phyloP scores from a whole-genome alignment of 75 land plant genomes.

The Selaginella tamariscina region DNA sequence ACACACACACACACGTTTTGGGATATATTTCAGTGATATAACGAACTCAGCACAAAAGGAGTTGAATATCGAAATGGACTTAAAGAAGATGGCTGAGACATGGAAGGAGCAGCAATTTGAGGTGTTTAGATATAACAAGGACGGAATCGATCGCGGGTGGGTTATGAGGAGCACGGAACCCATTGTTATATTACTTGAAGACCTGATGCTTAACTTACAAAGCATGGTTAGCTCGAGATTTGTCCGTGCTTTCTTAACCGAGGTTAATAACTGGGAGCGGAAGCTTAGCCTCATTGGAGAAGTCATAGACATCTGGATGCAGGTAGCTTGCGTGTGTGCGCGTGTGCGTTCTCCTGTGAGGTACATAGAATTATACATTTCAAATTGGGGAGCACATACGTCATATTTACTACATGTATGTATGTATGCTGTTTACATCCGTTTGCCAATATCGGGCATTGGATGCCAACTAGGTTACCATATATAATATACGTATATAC shows the following conservation, averaged over 20 bases:
- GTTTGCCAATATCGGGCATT: too few relatives aligned
- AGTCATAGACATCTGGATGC: constrained; percentile 31
- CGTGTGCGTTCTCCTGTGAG: too few relatives aligned
- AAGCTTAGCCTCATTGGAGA: constrained; percentile 26
- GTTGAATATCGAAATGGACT: constrained; percentile 26
- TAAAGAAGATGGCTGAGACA: constrained; percentile 25
- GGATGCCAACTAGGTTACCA: too few relatives aligned
- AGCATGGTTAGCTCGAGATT: constrained; percentile 29
- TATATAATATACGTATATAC: too few relatives aligned
- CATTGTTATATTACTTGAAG: constrained; percentile 22
- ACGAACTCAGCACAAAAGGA: constrained; percentile 30
- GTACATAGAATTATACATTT: too few relatives aligned
- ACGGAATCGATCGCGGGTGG: constrained; percentile 27
- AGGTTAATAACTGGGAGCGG: constrained; percentile 24
- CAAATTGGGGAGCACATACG: too few relatives aligned
- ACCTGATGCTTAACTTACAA: constrained; percentile 26
- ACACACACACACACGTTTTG: not conserved
- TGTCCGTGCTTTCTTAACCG: constrained; percentile 26
- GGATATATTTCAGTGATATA: constrained; percentile 19
- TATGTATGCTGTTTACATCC: too few relatives aligned
- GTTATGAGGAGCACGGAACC: constrained; percentile 20
- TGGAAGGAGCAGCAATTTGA: constrained; percentile 31
- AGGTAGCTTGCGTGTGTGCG: constrained; percentile 11
- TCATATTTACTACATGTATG: too few relatives aligned
- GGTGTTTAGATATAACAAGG: constrained; percentile 19